Conservation (phyloP, 2,329 filamentous ascomycete genomes). For the Leptographium flavum region DNA sequence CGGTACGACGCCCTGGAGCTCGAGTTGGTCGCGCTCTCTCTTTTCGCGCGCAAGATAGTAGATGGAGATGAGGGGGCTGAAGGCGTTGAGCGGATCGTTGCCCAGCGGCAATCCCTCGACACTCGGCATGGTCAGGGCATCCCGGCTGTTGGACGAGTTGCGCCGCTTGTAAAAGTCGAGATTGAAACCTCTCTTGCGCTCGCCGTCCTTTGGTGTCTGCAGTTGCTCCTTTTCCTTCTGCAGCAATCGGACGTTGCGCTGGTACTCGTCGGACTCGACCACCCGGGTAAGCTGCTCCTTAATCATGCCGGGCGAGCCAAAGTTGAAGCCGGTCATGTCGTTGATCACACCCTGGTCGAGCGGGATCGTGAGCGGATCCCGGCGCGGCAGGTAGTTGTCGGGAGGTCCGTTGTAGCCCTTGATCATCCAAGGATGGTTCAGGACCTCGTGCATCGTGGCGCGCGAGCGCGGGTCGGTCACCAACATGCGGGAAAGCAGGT, state of each 20-base stretch:
- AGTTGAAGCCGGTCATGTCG: conserved; percentile 97
- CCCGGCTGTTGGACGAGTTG: conserved; percentile 77
- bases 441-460: conserved; percentile 77
- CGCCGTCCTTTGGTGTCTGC: conserved; percentile 46
- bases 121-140: conserved; percentile 74
- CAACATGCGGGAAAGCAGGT: conserved; percentile 86
- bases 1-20: conserved; percentile 26
- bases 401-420: conserved; percentile 80
- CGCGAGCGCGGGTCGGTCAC: conserved; percentile 84
- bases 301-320: conserved; percentile 76
- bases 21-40: conserved; percentile 56
- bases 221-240: conserved; percentile 50
- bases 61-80: conserved; percentile 79
- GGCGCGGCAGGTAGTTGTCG: conserved; percentile 73
- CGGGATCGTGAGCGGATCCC: conserved; percentile 75
- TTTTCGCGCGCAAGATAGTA: conserved; percentile 97
- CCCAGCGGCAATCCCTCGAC: conserved; percentile 72
- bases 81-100: conserved; percentile 82
- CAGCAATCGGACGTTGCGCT: conserved; percentile 60
- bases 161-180: conserved; percentile 96
- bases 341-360: conserved; percentile 72
- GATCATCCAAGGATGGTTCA: conserved; percentile 89
- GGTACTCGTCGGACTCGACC: conserved; percentile 91
- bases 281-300: conserved; percentile 66
- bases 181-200: conserved; percentile 73